phyloP scores from a whole-genome alignment of 345 rosid species.

The Gossypium mustelinum region DNA sequence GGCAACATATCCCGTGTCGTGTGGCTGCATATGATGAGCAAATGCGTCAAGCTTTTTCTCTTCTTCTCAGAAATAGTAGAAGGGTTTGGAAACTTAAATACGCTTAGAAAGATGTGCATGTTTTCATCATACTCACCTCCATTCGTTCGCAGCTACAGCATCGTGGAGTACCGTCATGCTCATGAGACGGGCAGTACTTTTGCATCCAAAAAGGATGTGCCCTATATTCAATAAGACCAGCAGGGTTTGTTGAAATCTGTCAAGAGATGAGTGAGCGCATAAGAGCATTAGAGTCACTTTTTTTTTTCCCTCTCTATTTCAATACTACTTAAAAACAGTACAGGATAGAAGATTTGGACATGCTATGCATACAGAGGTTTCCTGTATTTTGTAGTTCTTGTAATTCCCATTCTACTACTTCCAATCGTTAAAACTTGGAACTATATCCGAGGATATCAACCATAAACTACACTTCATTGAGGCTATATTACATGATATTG shows the following conservation, averaged over 20 bases:
- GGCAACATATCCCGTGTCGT: conserved; percentile 53
- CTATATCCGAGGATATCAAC: neutral
- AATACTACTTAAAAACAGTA: conserved; percentile 9
- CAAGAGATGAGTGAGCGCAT: conserved; percentile 21
- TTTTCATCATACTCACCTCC: conserved; percentile 63
- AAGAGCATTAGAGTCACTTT: conserved; percentile 5
- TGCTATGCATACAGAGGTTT: neutral
- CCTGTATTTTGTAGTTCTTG: neutral
- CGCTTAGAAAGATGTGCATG: neutral
- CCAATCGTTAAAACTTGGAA: neutral
- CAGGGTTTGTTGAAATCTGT: conserved; percentile 90
- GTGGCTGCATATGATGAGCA: conserved; percentile 48
- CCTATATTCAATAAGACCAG: conserved; percentile 95
- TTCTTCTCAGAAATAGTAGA: neutral
- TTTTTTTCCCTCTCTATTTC: neutral
- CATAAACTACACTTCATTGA: neutral
- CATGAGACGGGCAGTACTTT: conserved; percentile 94
- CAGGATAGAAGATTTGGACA: neutral
- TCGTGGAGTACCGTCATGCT: conserved; percentile 79
- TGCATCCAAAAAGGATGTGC: conserved; percentile 98
- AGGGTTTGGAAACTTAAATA: neutral
- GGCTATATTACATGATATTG: neutral
- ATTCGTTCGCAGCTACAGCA: conserved; percentile 99
- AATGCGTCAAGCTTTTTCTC: conserved; percentile 8
- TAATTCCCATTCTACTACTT: neutral